Evolutionary conservation across 2,329 filamentous ascomycete genomes (phyloP).

Genomic region (Hypomyces rosellus): DNA sequence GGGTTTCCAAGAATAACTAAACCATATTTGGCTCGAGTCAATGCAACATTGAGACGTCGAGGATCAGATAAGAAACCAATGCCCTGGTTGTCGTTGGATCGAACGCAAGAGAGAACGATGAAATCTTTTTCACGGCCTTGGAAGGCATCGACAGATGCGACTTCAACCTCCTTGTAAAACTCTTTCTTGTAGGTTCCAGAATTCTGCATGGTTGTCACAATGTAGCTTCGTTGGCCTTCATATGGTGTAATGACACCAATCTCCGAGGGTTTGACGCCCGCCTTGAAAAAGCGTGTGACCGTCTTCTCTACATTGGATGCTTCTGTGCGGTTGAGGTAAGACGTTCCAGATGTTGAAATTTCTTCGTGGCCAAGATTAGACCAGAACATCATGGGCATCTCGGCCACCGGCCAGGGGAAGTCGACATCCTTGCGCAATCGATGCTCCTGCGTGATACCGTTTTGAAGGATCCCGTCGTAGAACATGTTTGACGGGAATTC

Average conservation of each 20-base stretch:
- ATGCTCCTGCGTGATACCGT: conserved; percentile 86
- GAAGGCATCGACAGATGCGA: conserved; percentile 97
- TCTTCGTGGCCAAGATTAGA: conserved; percentile 96
- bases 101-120: conserved; percentile 94
- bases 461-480: conserved; percentile 94
- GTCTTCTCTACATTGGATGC: conserved; percentile 98
- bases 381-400: conserved; percentile 99
- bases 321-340: conserved; percentile 95
- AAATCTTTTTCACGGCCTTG: conserved; percentile 99
- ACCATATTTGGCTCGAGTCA: conserved; percentile 95
- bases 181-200: conserved; percentile 98
- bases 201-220: conserved; percentile 99
- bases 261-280: conserved; percentile 84
- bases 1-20: conserved; percentile 95
- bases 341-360: conserved; percentile 95
- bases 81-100: conserved; percentile 97
- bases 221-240: conserved; percentile 95
- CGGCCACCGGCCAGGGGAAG: conserved; percentile 92
- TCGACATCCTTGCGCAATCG: conserved; percentile 89
- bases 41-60: conserved; percentile 90
- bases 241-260: conserved; percentile 99
- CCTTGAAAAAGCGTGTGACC: conserved; percentile 97
- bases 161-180: conserved; percentile 96
- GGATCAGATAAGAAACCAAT: conserved; percentile 98
- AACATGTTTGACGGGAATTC: conserved; percentile 99